Conservation (phyloP, 306 rosid species). For the Senna tora region DNA sequence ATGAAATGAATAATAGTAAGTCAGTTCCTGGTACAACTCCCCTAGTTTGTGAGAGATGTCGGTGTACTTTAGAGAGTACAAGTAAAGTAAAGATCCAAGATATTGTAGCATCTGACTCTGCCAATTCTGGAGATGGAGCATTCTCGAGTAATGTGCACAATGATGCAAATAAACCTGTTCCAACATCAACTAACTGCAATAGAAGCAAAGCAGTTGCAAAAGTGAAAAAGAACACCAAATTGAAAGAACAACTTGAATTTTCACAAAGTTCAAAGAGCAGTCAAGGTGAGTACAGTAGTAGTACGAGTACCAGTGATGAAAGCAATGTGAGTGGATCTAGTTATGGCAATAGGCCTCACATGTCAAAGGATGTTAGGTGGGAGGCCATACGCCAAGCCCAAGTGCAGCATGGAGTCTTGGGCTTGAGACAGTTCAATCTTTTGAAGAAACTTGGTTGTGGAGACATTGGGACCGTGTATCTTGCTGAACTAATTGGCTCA, state of each 20-base stretch:
- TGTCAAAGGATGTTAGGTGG: constrained; percentile 98
- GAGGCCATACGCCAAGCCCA: constrained; percentile 73
- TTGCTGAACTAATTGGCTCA: constrained; percentile 81
- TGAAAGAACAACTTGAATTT: constrained; percentile 76
- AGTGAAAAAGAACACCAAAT: constrained; percentile 56
- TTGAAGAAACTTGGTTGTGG: constrained; percentile 98
- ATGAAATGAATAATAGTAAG: constrained; percentile 46
- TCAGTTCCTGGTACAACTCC: constrained; percentile 51
- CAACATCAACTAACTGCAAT: constrained; percentile 43
- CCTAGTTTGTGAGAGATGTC: constrained; percentile 85
- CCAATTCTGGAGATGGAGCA: constrained; percentile 45
- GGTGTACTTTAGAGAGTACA: constrained; percentile 57
- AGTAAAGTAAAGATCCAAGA: constrained; percentile 50
- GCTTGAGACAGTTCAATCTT: constrained; percentile 85
- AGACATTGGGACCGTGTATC: constrained; percentile 97
- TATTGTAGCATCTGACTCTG: constrained; percentile 36
- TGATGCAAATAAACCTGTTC: constrained; percentile 47
- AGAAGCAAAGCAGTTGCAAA: constrained; percentile 49
- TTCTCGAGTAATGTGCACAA: constrained; percentile 44
- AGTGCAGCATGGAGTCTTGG: constrained; percentile 71
- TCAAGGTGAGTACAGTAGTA: constrained; percentile 90
- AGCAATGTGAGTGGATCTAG: constrained; percentile 83
- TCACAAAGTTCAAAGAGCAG: constrained; percentile 97
- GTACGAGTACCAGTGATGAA: constrained; percentile 95
- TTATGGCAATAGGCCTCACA: constrained; percentile 94